A percentile compares a stretch with the other conserved stretches of the same genome.
Conservation (phyloP, 2,329 filamentous ascomycete species). For the Fusarium ramigenum region DNA sequence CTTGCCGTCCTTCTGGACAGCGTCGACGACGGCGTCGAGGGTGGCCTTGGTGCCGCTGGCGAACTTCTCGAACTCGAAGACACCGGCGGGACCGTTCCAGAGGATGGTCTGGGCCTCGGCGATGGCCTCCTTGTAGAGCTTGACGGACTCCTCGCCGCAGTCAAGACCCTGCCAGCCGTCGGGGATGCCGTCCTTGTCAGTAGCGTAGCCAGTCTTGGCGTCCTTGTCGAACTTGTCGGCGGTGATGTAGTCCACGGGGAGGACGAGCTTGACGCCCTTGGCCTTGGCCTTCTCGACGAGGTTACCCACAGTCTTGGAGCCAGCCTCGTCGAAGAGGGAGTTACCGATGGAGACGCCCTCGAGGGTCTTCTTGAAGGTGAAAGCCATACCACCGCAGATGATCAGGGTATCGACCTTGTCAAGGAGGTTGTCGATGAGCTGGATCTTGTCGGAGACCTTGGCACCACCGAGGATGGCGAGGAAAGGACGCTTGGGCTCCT, state of each 20-base stretch:
- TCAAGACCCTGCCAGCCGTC: constrained; percentile 99
- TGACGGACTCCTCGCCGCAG: constrained; percentile 87
- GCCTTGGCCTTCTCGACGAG: constrained; percentile 96
- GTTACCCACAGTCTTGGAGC: constrained; percentile 87
- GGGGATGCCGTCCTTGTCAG: constrained; percentile 88
- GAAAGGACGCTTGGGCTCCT: constrained; percentile 93
- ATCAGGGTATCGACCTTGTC: constrained; percentile 98
- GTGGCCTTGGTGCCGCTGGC: constrained; percentile 91
- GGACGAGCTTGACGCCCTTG: constrained; percentile 93
- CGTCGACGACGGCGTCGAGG: constrained; percentile 86
- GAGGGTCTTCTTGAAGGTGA: constrained; percentile 99
- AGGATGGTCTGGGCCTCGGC: constrained; percentile 92
- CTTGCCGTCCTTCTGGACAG: constrained; percentile 79
- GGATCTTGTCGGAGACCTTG: constrained; percentile 99
- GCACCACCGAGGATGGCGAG: constrained; percentile 97
- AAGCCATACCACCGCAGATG: constrained; percentile 97
- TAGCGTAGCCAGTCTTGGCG: constrained; percentile 82
- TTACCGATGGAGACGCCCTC: constrained; percentile 88
- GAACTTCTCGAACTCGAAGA: constrained; percentile 97
- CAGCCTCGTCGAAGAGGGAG: constrained; percentile 92
- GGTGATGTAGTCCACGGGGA: constrained; percentile 94
- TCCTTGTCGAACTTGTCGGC: constrained; percentile 94
- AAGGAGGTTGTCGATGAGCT: constrained; percentile 98
- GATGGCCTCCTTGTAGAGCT: constrained; percentile 90
- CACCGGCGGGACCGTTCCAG: constrained; percentile 97